Evolutionary conservation across 106 monocot genomes (phyloP), one percentile per base, ranked within the genome.

Genomic region (Cymbidium sinense): DNA sequence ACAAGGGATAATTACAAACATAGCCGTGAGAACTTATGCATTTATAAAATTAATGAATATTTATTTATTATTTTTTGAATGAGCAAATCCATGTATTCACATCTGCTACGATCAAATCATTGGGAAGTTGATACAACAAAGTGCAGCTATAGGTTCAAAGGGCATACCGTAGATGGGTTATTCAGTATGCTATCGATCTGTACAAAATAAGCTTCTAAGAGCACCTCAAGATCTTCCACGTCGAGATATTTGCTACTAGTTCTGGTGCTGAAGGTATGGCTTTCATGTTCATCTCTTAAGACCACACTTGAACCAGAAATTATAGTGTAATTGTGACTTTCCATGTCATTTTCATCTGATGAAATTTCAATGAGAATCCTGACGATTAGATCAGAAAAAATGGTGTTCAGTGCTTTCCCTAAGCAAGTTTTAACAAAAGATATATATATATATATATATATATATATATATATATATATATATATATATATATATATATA

Each of bases 201-300:
- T 30, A 87, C 83, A 76, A 92, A 92, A 77, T 92, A 92, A 34
- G 92, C 89, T 82, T 92, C 94, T 64, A 94, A 81, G 21, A 94
- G 87, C 87, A 87, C 91, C 82, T 91, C 94, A 54, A 94, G 85
- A 79, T 89, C 94, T 36, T 89, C 78, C 15, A 91, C 71, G 51
- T 91, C 80, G 0, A 70, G 70, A 39, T 39, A 7, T 39, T 39
- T 39, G 37, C 37, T 7, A 7, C 37, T 39, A 7, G 5, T 39
- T 39, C 37, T 39, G 5, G 37, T 39, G 37, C 37, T 39, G 37
- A 39, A 39, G 37, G 37, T 39, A 39, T 39, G 37, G 7, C 37
- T 39, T 39, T 39, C 37, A 39, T 39, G 37, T 39, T 7, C 37
- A 39, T 39, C 37, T 7, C 37, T 7, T 4, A 78, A 36, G 37